phyloP scores from a whole-genome alignment of 2,329 filamentous ascomycete species.

The Arthrobotrys iridis region DNA sequence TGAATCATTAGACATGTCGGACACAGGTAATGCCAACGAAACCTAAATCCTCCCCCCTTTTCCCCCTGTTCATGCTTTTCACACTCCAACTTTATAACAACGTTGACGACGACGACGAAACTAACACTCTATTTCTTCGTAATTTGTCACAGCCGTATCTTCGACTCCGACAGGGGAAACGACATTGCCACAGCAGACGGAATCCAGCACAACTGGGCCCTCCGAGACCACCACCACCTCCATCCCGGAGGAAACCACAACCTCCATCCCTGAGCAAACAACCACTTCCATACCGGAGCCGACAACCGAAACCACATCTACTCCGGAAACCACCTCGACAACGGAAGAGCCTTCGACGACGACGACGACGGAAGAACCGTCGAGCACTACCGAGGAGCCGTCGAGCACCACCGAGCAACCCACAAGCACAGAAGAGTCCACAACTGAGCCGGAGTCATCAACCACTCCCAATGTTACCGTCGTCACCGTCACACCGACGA shows the following conservation, averaged over 20 bases:
- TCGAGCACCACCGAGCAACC: slow-evolving; percentile 4
- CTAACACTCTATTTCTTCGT: not conserved
- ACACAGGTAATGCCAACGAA: slow-evolving; percentile 27
- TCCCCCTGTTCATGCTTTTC: not conserved
- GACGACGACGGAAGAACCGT: slow-evolving; percentile 29
- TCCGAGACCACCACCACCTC: not conserved
- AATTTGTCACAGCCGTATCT: not conserved
- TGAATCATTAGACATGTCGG: slow-evolving; percentile 21
- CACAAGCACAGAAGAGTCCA: slow-evolving; percentile 24
- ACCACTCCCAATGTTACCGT: slow-evolving; percentile 22
- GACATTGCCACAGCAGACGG: not conserved
- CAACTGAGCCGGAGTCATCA: slow-evolving; percentile 42
- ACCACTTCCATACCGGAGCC: not conserved
- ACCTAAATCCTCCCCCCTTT: not conserved
- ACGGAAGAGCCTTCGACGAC: slow-evolving; percentile 37
- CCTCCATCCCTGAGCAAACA: not conserved
- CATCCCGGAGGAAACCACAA: not conserved
- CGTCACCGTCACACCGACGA: slow-evolving; percentile 54
- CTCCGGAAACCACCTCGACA: not conserved
- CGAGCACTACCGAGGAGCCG: slow-evolving; percentile 27
- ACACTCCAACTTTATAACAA: not conserved
- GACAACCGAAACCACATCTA: not conserved
- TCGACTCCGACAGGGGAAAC: not conserved
- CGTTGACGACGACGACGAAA: too few relatives aligned
- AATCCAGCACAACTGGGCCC: not conserved